Base-by-base conservation (phyloP, 2,329 filamentous ascomycete species). In the Penicillium capsulatum region DNA sequence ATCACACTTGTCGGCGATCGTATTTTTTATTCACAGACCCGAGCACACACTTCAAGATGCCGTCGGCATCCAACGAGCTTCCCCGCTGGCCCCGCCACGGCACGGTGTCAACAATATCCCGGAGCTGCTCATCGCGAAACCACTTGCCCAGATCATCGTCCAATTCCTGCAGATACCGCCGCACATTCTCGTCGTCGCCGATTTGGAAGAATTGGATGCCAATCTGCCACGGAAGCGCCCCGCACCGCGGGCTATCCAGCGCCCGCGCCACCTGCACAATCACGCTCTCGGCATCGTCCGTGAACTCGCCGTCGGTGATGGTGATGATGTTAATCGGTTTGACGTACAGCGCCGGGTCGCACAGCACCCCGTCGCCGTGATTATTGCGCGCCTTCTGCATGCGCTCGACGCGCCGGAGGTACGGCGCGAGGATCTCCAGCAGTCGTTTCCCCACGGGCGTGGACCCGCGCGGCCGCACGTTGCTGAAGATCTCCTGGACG, bases 201-300 rank as follows among this genome's bases (percentile, higher is more conserved):
- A 97, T 85, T 66, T 96, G 91, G 72, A 97, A 94, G 70, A 97
- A 97, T 63, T 97, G 91, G 40, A 97, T 80, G 22, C 91, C 91
- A 7, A 96, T 72, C 68, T 97, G 92, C 72, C 85, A 85, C 1
- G 81, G 75, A 3, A 83, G 80, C 0, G 88, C 88, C 7, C 81
- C 74, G 6, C 84, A 62, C 36, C 65, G 65, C 56, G 92, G 84
- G 13, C 36, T 39, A 47, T 67, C 63, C 20, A 97, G 76, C 57
- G 79, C 81, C 62, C 74, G 75, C 0, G 89, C 91, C 1, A 78
- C 72, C 3, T 67, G 63, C 28, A 86, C 70, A 33, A 97, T 80
- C 17, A 81, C 73, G 6, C 72, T 73, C 61, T 90, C 84, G 0
- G 84, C 80, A 49, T 94, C 86, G 60, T 96, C 89, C 1, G 75